Conservation (phyloP, 2,329 filamentous ascomycete genomes). For the Lasiodiplodia hormozganensis region DNA sequence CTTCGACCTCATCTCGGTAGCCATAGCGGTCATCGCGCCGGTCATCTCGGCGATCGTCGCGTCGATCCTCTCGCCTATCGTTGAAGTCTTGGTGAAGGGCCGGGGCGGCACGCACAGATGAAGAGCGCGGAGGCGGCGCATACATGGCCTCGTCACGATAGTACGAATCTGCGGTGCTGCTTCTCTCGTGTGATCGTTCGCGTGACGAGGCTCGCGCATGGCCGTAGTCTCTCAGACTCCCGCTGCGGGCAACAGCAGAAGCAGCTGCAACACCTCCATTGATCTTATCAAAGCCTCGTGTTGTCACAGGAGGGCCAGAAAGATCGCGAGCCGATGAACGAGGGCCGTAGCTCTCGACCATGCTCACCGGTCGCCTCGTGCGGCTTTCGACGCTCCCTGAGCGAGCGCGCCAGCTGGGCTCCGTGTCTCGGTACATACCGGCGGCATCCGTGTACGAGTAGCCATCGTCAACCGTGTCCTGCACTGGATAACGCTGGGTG, state of each 20-base stretch:
- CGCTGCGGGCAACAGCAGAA: slow-evolving; percentile 32
- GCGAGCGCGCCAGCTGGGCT: slow-evolving; percentile 55
- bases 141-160: slow-evolving; percentile 50
- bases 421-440: slow-evolving; percentile 59
- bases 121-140: slow-evolving; percentile 40
- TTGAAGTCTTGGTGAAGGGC: slow-evolving; percentile 55
- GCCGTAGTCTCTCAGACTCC: slow-evolving; percentile 31
- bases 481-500: slow-evolving; percentile 34
- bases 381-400: slow-evolving; percentile 55
- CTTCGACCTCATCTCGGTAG: slow-evolving; percentile 53
- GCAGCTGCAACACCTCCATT: slow-evolving; percentile 49
- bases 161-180: slow-evolving; percentile 33
- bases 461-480: slow-evolving; percentile 49
- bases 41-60: slow-evolving; percentile 34
- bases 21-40: slow-evolving; percentile 40
- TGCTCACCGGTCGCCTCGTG: slow-evolving; percentile 52
- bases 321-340: slow-evolving; percentile 47
- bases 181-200: slow-evolving; percentile 41
- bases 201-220: slow-evolving; percentile 41
- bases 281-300: slow-evolving; percentile 74
- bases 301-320: slow-evolving; percentile 68
- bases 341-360: slow-evolving; percentile 46
- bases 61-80: slow-evolving; percentile 22
- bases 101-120: slow-evolving; percentile 51
- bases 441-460: slow-evolving; percentile 60